Base-by-base conservation (phyloP, 2,329 filamentous ascomycete genomes). In the Aphanoascus verrucosus region DNA sequence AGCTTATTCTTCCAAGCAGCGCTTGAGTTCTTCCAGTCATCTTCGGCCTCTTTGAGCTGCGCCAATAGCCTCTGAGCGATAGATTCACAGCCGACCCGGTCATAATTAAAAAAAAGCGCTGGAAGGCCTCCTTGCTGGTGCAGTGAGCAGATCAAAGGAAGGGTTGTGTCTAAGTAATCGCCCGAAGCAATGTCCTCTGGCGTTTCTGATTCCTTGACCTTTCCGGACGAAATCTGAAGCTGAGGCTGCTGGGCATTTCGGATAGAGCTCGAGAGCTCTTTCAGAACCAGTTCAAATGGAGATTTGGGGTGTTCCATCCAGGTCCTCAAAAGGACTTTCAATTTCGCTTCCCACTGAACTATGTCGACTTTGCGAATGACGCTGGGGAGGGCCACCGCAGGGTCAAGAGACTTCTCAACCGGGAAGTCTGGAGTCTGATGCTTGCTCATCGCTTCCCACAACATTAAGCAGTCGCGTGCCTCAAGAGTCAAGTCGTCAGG, bases 61-160 rank as follows among this genome's bases (percentile, higher is more conserved):
- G 66, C 59, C 1, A 83, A 64, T 0, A 89, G 60, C 0, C 67
- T 61, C 20, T 65, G 59, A 23, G 79, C 76, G 28, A 85, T 77
- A 8, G 66, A 64, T 65, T 88, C 85, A 60, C 86, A 90, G 31
- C 71, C 67, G 1, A 67, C 65, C 46, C 85, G 80, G 58, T 89
- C 83, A 60, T 86, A 91, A 63, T 87, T 86, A 72, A 91, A 91
- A 1, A 89, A 66, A 11, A 91, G 81, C 0, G 83, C 85, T 0
- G 86, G 86, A 0, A 91, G 72, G 0, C 83, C 84, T 53, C 80
- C 77, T 53, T 81, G 78, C 14, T 74, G 70, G 47, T 86, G 77
- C 0, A 89, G 72, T 32, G 81, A 76, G 14, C 71, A 74, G 0
- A 85, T 70, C 31, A 87, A 67, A 1, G 80, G 75, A 15, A 85